Conservation (phyloP, 257 asterid species). For the Lycium ferocissimum region DNA sequence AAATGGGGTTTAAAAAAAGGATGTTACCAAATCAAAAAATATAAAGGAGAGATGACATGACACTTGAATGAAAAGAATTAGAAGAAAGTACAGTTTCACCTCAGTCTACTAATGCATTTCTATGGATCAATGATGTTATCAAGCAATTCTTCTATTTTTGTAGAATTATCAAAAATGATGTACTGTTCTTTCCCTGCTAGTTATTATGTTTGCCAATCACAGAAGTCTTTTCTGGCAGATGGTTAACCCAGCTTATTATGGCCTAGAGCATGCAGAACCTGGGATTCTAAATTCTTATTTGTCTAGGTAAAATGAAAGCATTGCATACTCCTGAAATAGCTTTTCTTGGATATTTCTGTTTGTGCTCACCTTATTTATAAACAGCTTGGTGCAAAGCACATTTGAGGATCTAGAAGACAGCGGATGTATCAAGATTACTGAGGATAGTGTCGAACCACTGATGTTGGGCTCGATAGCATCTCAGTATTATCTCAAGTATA, state of each 20-base stretch:
- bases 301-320: conserved; percentile 67
- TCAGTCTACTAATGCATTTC: conserved; percentile 3
- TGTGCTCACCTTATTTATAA: conserved; percentile 32
- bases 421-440: conserved; percentile 89
- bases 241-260: conserved; percentile 94
- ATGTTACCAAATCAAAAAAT: neutral
- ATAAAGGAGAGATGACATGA: neutral
- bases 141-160: conserved; percentile 1
- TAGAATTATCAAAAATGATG: neutral
- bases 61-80: neutral
- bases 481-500: conserved; percentile 89
- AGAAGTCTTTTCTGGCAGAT: conserved; percentile 54
- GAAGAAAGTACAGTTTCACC: conserved; percentile 19
- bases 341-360: conserved; percentile 20
- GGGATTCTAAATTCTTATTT: conserved; percentile 80
- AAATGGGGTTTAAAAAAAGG: neutral
- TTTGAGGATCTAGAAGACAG: conserved; percentile 98
- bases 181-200: conserved; percentile 18
- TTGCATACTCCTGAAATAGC: conserved; percentile 33
- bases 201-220: conserved; percentile 17
- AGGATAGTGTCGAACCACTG: conserved; percentile 84
- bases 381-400: conserved; percentile 79
- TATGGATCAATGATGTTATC: neutral
- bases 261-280: conserved; percentile 81
- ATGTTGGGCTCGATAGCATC: conserved; percentile 97